These are phyloP conservation scores for Candida sonorensis DNA, from an alignment of 805 yeast genomes.

Conservation along the genomic window DNA sequence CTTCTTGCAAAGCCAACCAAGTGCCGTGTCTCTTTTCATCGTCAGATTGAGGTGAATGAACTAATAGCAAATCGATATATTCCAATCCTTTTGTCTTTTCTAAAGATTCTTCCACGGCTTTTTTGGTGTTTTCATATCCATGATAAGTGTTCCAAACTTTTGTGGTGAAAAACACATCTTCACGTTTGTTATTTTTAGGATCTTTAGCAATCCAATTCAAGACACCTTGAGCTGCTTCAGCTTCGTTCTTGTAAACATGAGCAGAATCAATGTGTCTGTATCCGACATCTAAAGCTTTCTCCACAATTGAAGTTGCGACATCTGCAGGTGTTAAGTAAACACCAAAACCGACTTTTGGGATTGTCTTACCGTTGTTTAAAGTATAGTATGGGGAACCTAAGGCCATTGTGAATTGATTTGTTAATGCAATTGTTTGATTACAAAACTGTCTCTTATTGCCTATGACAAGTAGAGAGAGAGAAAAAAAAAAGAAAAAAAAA, in stretches of 20 bases:
- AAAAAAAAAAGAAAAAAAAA: no score
- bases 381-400: slow-evolving; percentile 14
- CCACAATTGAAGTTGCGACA: slow-evolving; percentile 38
- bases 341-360: slow-evolving; percentile 56
- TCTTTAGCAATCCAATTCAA: slow-evolving; percentile 30
- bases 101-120: slow-evolving; percentile 37
- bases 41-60: slow-evolving; percentile 48
- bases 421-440: no score
- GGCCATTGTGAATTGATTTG: no score
- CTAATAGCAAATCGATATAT: slow-evolving; percentile 47
- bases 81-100: slow-evolving; percentile 34
- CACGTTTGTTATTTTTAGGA: slow-evolving; percentile 24
- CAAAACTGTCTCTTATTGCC: no score
- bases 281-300: slow-evolving; percentile 54
- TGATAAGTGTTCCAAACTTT: slow-evolving; percentile 27
- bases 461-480: no score
- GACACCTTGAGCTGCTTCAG: slow-evolving; percentile 55
- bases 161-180: slow-evolving; percentile 35
- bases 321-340: slow-evolving; percentile 37
- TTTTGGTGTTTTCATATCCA: slow-evolving; percentile 32
- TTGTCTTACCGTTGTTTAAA: slow-evolving; percentile 43
- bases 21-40: slow-evolving; percentile 37
- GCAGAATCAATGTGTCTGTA: slow-evolving; percentile 77
- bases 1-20: slow-evolving; percentile 52
- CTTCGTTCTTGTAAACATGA: slow-evolving; percentile 54